Conservation (phyloP, 108 stramenopile species). For the Nannochloropsis oceanica region DNA sequence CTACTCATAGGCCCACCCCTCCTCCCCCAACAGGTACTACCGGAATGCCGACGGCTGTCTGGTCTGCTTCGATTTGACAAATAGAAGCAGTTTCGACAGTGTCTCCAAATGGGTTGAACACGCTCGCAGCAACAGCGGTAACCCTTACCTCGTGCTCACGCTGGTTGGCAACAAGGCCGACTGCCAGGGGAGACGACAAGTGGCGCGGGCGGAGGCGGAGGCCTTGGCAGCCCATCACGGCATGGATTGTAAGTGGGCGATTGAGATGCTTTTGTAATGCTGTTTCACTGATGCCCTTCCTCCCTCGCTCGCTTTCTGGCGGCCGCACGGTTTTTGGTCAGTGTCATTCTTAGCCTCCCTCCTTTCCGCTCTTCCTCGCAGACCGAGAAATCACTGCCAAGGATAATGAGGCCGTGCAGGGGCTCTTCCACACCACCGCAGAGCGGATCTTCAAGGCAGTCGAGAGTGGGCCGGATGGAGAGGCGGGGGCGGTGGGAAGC, state of each 20-base stretch:
- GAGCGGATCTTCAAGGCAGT: not conserved
- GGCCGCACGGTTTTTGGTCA: too few species aligned
- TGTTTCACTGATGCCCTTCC: not conserved
- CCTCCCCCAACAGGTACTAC: constrained; percentile 12
- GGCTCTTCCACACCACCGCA: not conserved
- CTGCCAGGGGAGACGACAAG: not conserved
- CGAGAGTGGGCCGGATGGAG: not conserved
- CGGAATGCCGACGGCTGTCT: constrained; percentile 28
- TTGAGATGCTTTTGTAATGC: too few species aligned
- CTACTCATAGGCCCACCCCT: not conserved
- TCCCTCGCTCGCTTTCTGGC: not conserved
- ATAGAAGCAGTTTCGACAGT: constrained; percentile 17
- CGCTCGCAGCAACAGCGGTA: constrained; percentile 17
- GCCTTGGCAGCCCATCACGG: not conserved
- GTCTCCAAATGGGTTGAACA: constrained; percentile 25
- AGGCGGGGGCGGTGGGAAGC: not conserved
- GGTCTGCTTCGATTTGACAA: constrained; percentile 35
- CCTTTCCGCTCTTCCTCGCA: not conserved
- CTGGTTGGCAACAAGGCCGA: constrained; percentile 42
- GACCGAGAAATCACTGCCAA: not conserved
- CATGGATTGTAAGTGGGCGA: not conserved
- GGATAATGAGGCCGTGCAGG: not conserved
- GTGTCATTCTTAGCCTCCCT: not conserved
- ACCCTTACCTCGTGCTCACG: constrained; percentile 22
- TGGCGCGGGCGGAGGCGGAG: not conserved